Evolutionary conservation across 805 yeast genomes (phyloP), one percentile per base, ranked within the genome.

Genomic region (Ogataea trehalophila): DNA sequence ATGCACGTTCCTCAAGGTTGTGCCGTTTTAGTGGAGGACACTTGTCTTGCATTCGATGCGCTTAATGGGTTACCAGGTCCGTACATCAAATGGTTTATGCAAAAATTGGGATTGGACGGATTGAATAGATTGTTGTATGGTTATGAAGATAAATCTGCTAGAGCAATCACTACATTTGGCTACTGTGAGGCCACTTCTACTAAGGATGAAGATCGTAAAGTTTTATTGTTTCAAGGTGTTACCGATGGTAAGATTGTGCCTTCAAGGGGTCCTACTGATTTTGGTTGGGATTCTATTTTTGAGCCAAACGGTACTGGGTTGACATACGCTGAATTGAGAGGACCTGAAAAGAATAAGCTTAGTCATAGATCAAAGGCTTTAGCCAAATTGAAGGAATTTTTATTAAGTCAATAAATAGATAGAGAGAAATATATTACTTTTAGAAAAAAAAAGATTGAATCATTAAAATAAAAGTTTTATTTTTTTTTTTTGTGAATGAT

Each of bases 261-360:
- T 34, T 69, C 74, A 15, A 71, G 95, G 49, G 97, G 97, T 1
- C 87, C 87, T 6, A 77, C 81, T 14, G 75, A 77, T 50, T 94
- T 94, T 64, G 99, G 99, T 1, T 94, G 96, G 95, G 97, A 94
- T 68, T 82, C 97, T 7, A 71, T 87, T 43, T 94, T 94, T 66
- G 76, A 84, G 68, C 99, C 99, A 2, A 15, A 72, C 26, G 97
- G 96, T 3, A 81, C 66, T 58, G 69, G 75, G 18, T 71, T 83
- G 61, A 86, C 94, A 0, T 91, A 89, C 62, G 98, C 97, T 11
- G 97, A 94, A 66, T 80, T 94, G 91, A 82, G 77, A 44, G 87
- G 86, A 62, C 61, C 66, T 2, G 72, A 75, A 31, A 94, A 95
- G 72, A 91, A 94, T 68, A 63, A 74, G 18, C 86, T 94, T 52